Percentiles rank a stretch among this genome's conserved stretches.
These are phyloP conservation scores for Eleusine indica DNA, from an alignment of 176 grass and related monocot species.

Conservation along the genomic window DNA sequence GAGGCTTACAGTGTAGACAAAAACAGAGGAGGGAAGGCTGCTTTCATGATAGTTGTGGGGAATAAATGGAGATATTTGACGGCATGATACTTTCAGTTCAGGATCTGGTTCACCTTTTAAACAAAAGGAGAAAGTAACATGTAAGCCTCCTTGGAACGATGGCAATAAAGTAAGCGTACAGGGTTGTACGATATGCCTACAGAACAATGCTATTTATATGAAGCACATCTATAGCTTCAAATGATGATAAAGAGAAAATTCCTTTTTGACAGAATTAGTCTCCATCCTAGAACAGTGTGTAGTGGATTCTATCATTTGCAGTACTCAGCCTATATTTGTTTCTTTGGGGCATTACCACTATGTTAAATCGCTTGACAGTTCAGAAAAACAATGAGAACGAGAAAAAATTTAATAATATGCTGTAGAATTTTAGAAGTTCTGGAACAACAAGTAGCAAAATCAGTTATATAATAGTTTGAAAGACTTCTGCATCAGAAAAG, in stretches of 20 bases:
- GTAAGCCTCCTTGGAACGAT: slow-evolving; percentile 33
- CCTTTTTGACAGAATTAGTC: background rate
- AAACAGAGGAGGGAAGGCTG: slow-evolving; percentile 91
- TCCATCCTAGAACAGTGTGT: background rate
- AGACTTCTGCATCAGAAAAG: no score
- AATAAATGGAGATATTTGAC: slow-evolving; percentile 99
- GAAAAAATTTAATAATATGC: background rate
- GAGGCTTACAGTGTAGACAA: slow-evolving; percentile 89
- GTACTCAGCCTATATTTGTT: background rate
- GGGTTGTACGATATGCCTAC: background rate
- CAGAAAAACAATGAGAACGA: background rate
- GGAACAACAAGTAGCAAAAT: no score
- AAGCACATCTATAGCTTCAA: background rate
- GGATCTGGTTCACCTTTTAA: slow-evolving; percentile 91
- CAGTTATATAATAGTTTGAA: no score
- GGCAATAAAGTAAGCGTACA: background rate
- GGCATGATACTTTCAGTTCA: slow-evolving; percentile 94
- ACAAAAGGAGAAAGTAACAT: slow-evolving; percentile 37
- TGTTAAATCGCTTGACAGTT: background rate
- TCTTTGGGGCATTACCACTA: background rate
- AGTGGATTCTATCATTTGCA: background rate
- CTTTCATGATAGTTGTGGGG: slow-evolving; percentile 94
- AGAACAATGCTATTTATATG: slow-evolving; percentile 15
- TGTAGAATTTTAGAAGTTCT: no score
- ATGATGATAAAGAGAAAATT: background rate